A percentile compares a stretch with the other conserved stretches of the same genome.
Evolutionary conservation across 2,329 filamentous ascomycete species (phyloP).

Genomic region (Trichophaea hybrida): DNA sequence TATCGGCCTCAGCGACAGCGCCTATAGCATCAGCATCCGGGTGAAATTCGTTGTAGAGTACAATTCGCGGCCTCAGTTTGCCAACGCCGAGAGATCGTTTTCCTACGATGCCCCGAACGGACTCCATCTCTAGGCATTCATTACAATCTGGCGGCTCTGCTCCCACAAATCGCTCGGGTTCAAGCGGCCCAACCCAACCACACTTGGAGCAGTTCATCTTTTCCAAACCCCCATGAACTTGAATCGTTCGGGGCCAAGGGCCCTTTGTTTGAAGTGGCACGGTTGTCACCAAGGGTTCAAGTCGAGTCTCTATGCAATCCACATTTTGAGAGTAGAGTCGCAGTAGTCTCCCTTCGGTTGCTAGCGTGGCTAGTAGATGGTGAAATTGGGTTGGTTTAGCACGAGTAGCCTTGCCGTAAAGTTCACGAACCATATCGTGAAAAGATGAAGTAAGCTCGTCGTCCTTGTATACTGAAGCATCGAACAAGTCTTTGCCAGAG

Average conservation of each 20-base stretch:
- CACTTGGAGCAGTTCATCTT: constrained; percentile 98
- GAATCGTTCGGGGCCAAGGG: constrained; percentile 85
- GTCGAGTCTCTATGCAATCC: constrained; percentile 77
- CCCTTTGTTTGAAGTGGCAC: constrained; percentile 72
- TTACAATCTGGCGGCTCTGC: constrained; percentile 68
- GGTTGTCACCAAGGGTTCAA: constrained; percentile 63
- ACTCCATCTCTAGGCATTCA: constrained; percentile 59
- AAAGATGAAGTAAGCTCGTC: constrained; percentile 78
- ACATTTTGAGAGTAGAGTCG: constrained; percentile 95
- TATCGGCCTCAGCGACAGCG: constrained; percentile 70
- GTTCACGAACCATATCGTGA: constrained; percentile 85
- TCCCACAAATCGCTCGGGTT: constrained; percentile 67
- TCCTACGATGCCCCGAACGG: constrained; percentile 61
- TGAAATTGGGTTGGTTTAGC: constrained; percentile 82
- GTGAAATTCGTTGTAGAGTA: constrained; percentile 94
- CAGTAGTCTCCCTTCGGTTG: constrained; percentile 70
- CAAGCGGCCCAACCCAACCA: constrained; percentile 57
- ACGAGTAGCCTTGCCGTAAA: constrained; percentile 61
- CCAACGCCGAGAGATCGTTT: constrained; percentile 91
- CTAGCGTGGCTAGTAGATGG: constrained; percentile 79
- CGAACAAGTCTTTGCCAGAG: constrained; percentile 90
- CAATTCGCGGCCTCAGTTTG: constrained; percentile 76
- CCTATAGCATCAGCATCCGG: constrained; percentile 94
- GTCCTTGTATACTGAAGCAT: constrained; percentile 93
- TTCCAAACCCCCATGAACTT: constrained; percentile 81